Evolutionary conservation across 2,329 filamentous ascomycete genomes (phyloP).

Genomic region (Kalaharituber pfeilii): DNA sequence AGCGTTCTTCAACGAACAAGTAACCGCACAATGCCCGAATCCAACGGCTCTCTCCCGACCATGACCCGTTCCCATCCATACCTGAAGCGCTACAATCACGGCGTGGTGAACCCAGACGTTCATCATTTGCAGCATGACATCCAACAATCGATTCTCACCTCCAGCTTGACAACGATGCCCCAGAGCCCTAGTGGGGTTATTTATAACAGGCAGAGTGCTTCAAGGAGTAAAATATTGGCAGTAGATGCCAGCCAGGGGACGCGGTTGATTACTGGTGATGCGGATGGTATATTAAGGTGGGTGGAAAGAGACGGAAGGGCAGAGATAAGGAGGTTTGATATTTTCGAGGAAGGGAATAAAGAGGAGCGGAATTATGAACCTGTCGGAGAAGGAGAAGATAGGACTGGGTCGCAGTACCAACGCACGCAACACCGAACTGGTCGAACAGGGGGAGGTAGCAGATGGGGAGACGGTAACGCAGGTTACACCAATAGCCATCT

Average conservation of each 20-base stretch:
- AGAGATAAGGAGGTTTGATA: conserved; percentile 5
- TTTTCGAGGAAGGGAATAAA: conserved; percentile 5
- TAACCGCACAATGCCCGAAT: neutral
- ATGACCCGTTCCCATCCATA: neutral
- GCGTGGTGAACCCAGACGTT: neutral
- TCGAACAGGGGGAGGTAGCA: neutral
- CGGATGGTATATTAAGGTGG: conserved; percentile 73
- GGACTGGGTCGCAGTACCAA: neutral
- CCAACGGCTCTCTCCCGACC: neutral
- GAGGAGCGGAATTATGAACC: neutral
- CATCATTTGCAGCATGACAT: neutral
- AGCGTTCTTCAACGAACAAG: neutral
- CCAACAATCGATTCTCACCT: neutral
- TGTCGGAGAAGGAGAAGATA: neutral
- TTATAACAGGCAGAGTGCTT: conserved; percentile 70
- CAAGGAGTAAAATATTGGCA: conserved; percentile 62
- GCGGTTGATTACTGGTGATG: conserved; percentile 66
- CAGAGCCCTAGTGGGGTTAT: conserved; percentile 29
- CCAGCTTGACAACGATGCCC: neutral
- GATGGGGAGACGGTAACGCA: neutral
- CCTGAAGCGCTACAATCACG: neutral
- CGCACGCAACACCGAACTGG: too few species aligned
- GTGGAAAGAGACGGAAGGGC: conserved; percentile 58
- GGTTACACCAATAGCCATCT: neutral
- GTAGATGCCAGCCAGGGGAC: conserved; percentile 60